Conservation (phyloP, 2,329 filamentous ascomycete species). For the Talaromyces sp. region DNA sequence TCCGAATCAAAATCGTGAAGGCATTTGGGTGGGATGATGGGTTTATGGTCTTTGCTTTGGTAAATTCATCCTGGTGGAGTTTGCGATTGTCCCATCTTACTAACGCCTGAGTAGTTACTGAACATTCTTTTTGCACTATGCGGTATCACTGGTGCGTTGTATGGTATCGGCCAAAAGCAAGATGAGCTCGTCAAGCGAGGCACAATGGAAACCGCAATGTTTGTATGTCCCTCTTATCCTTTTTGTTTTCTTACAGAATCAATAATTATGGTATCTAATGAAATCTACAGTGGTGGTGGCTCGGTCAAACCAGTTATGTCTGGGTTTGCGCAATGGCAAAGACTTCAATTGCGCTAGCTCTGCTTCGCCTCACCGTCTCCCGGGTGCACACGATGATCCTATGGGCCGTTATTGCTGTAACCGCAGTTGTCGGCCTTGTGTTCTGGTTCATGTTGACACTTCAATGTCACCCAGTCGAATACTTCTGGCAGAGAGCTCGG, state of each 20-base stretch:
- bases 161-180: conserved; percentile 35
- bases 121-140: conserved; percentile 41
- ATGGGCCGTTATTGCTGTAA: conserved; percentile 48
- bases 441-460: conserved; percentile 57
- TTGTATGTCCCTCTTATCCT: conserved; percentile 30
- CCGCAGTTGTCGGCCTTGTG: conserved; percentile 48
- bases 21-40: conserved; percentile 44
- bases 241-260: neutral
- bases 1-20: conserved; percentile 36
- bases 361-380: conserved; percentile 54
- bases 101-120: conserved; percentile 22
- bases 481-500: conserved; percentile 52
- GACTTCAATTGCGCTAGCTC: conserved; percentile 57
- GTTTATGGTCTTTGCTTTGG: conserved; percentile 41
- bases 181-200: conserved; percentile 14
- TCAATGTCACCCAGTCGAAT: conserved; percentile 56
- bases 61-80: conserved; percentile 18
- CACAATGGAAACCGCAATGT: conserved; percentile 35
- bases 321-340: conserved; percentile 53
- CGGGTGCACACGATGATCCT: conserved; percentile 8
- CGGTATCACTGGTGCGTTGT: conserved; percentile 37
- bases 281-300: conserved; percentile 51
- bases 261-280: no score
- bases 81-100: neutral
- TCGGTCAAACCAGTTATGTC: conserved; percentile 60